These are phyloP conservation scores for Hypomontagnella submonticulosa DNA, from an alignment of 495 filamentous ascomycete species.

Conservation along the genomic window DNA sequence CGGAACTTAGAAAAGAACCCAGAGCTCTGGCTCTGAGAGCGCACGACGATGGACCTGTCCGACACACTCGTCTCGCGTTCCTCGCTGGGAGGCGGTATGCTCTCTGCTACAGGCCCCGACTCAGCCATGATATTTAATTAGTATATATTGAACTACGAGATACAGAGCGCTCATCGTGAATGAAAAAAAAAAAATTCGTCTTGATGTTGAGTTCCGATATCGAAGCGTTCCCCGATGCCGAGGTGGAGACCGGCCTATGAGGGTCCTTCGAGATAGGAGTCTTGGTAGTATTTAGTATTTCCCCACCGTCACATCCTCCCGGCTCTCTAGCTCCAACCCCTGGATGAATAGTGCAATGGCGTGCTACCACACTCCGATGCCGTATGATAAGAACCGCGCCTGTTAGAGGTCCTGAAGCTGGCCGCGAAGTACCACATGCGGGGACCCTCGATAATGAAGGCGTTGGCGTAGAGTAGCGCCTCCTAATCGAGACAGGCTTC, in stretches of 20 bases:
- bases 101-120: constrained; percentile 6
- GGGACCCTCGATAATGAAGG: background rate
- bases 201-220: constrained; percentile 6
- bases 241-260: constrained; percentile 20
- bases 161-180: background rate
- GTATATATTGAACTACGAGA: background rate
- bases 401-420: constrained; percentile 1
- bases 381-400: constrained; percentile 14
- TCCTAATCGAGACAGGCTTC: background rate
- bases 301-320: constrained; percentile 30
- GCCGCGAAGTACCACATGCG: constrained; percentile 1
- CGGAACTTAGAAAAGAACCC: constrained; percentile 33
- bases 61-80: constrained; percentile 6
- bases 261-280: constrained; percentile 7
- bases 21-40: constrained; percentile 17
- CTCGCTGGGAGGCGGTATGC: background rate
- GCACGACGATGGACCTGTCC: constrained; percentile 24
- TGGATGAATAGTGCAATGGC: constrained; percentile 19
- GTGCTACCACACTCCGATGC: constrained; percentile 27
- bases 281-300: too few species aligned
- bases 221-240: constrained; percentile 1
- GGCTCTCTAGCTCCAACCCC: constrained; percentile 17
- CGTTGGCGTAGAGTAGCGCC: background rate
- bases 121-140: constrained; percentile 29
- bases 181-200: background rate